These are phyloP conservation scores for Emergomyces africanus DNA, from an alignment of 2,329 filamentous ascomycete species.

Conservation along the genomic window DNA sequence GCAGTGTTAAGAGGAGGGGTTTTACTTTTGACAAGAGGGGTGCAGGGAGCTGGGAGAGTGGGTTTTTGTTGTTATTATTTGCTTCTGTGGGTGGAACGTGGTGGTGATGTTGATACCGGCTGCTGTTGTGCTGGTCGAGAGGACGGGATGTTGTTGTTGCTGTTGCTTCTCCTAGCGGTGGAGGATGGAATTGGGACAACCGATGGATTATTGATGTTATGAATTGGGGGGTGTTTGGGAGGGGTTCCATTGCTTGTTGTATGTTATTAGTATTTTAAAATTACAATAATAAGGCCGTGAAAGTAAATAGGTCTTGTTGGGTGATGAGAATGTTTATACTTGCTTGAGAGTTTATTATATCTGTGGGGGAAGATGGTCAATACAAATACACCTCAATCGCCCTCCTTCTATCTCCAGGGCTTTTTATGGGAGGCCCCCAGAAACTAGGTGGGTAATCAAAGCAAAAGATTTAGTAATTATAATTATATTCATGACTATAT, in stretches of 20 bases:
- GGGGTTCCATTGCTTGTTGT: neutral
- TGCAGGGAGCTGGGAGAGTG: slow-evolving; percentile 6
- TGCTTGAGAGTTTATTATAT: too few relatives aligned
- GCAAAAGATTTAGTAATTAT: neutral
- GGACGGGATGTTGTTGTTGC: neutral
- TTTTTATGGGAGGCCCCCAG: neutral
- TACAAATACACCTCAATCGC: neutral
- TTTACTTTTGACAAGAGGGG: slow-evolving; percentile 23
- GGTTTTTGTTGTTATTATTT: neutral
- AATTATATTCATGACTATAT: too few relatives aligned
- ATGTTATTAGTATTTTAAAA: neutral
- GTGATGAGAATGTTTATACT: neutral
- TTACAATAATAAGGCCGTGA: neutral
- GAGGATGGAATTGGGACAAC: neutral
- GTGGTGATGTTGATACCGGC: neutral
- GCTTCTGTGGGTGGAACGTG: neutral
- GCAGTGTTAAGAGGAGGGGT: slow-evolving; percentile 60
- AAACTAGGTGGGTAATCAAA: neutral
- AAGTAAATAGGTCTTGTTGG: too few relatives aligned
- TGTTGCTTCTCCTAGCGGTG: neutral
- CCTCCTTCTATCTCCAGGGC: too few relatives aligned
- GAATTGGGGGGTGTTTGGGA: neutral
- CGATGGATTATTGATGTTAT: slow-evolving; percentile 1
- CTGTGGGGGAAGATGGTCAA: too few relatives aligned
- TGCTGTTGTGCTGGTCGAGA: neutral